Base-by-base conservation (phyloP, 768 basidiomycete species). In the Trametopsis cervina region DNA sequence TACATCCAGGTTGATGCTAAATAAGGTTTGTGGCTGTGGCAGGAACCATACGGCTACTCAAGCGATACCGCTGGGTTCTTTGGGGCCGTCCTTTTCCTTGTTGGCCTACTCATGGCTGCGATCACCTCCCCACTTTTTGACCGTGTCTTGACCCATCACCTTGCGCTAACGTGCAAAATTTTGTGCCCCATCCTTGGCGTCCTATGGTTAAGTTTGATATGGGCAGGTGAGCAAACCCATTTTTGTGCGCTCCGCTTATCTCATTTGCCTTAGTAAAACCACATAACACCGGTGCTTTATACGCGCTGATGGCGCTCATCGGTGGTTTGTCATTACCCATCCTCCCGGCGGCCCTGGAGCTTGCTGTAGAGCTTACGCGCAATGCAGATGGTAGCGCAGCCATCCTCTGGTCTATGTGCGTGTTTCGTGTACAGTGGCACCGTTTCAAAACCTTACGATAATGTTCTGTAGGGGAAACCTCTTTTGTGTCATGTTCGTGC, bases 371-470 rank as follows among this genome's bases (percentile, higher is more conserved):
- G 61, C 60, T 91, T 18, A 89, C 89, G 5, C 72, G 85, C 48
- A 89, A 88, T 57, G 77, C 88, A 1, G 85, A 89, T 48, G 80
- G 77, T 1, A 89, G 86, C 50, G 75, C 87, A 0, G 83, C 88
- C 0, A 60, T 89, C 22, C 57, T 91, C 20, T 92, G 89, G 88
- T 81, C 81, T 64, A 66, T 69, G 83, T 87, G 59, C 48, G 81
- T 70, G 13, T 15, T 10, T 18, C 6, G 12, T 17, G 24, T 10
- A 22, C 42, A 12, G 42, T 10, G 10, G 10, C 42, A 9, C 23
- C 42, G 15, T 33, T 33, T 33, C 15, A 7, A 33, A n/a, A 40
- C 42, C n/a, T 35, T 23, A 10, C 18, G 27, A 27, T n/a, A 23
- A 36, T 46, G 9, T 5, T 23, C 13, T 17, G n/a, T 22, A 87